Conservation (phyloP, 352 stramenopile genomes). For the Blastocystis sp. region DNA sequence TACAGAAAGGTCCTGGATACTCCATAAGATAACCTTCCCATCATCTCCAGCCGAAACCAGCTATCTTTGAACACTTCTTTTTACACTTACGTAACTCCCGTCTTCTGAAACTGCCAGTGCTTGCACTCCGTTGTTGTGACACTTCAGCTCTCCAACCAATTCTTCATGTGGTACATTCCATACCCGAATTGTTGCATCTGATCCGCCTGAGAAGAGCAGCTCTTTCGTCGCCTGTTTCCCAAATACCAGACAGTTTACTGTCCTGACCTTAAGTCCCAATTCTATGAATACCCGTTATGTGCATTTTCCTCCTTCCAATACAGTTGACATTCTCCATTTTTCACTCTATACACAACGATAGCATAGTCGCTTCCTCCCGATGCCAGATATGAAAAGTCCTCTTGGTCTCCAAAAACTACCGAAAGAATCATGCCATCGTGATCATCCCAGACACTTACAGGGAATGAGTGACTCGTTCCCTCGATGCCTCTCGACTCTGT, state of each 20-base stretch:
- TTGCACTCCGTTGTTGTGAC: background rate
- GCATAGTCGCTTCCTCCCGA: background rate
- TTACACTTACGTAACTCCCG: background rate
- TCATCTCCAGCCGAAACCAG: background rate
- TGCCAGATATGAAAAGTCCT: background rate
- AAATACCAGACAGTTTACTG: background rate
- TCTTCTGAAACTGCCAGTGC: background rate
- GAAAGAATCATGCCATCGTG: background rate
- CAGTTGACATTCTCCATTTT: background rate
- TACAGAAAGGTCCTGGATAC: background rate
- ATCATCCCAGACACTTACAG: background rate
- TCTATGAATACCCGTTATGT: background rate
- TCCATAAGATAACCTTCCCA: background rate
- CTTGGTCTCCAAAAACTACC: background rate
- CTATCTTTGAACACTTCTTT: background rate
- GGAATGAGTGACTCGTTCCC: background rate
- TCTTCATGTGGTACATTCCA: background rate
- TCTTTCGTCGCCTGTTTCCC: background rate
- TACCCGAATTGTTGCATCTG: background rate
- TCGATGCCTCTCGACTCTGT: background rate
- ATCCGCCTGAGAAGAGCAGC: background rate
- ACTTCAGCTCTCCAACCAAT: background rate
- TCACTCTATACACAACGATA: background rate
- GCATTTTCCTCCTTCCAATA: background rate
- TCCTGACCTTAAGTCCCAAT: background rate